phyloP scores from a whole-genome alignment of 805 yeast genomes.

The Vanderwaltozyma tropicalis region DNA sequence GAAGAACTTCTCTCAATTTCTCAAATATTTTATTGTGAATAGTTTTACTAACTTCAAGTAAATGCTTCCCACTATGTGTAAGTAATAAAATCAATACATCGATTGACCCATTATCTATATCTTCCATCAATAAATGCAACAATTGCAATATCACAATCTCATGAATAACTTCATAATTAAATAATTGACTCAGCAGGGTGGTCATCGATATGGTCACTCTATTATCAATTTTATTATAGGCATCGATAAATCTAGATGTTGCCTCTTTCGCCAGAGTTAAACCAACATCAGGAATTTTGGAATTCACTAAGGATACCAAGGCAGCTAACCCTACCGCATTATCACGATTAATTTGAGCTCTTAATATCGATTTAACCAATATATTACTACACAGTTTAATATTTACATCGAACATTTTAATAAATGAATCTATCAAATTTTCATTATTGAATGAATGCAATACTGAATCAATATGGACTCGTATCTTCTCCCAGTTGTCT shows the following conservation, averaged over 20 bases:
- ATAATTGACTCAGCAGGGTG: conserved; percentile 49
- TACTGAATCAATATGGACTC: not conserved
- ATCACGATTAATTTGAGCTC: conserved; percentile 36
- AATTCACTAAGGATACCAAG: conserved; percentile 48
- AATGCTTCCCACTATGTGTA: conserved; percentile 39
- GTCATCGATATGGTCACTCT: conserved; percentile 34
- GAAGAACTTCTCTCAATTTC: conserved; percentile 48
- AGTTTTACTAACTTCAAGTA: conserved; percentile 34
- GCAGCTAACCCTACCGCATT: conserved; percentile 44
- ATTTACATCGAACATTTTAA: conserved; percentile 46
- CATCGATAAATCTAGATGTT: conserved; percentile 47
- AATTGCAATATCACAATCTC: conserved; percentile 46
- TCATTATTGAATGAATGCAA: conserved; percentile 36
- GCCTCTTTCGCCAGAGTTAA: conserved; percentile 43
- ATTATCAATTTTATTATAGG: conserved; percentile 39
- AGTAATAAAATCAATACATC: conserved; percentile 44
- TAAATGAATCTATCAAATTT: conserved; percentile 40
- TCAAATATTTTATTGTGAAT: conserved; percentile 48
- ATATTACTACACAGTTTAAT: conserved; percentile 52
- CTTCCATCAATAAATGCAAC: conserved; percentile 35
- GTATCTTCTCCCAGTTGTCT: conserved; percentile 17
- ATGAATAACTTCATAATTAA: conserved; percentile 51
- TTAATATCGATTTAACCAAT: conserved; percentile 47
- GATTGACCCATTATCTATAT: conserved; percentile 42
- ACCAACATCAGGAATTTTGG: conserved; percentile 63